Evolutionary conservation across 768 basidiomycete species (phyloP).

Genomic region (Clavaria fumosa): DNA sequence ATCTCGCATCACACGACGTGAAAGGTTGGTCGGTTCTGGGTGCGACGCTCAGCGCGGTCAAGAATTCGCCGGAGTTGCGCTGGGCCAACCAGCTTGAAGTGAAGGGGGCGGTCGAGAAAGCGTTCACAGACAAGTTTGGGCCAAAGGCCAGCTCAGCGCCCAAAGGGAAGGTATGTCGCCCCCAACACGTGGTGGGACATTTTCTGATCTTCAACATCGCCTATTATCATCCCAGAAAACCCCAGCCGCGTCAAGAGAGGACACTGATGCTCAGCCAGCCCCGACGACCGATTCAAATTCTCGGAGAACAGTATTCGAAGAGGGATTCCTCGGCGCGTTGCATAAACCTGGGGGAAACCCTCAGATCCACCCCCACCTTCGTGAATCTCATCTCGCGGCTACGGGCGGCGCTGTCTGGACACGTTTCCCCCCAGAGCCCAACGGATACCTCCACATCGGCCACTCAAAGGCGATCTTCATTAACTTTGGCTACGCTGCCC

Average conservation of each 20-base stretch:
- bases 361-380: constrained; percentile 64
- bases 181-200: not conserved
- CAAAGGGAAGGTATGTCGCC: constrained; percentile 41
- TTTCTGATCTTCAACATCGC: constrained; percentile 23
- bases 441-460: constrained; percentile 89
- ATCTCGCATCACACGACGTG: constrained; percentile 38
- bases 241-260: constrained; percentile 19
- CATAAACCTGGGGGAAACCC: constrained; percentile 92
- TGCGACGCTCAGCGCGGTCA: constrained; percentile 45
- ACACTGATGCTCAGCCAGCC: constrained; percentile 17
- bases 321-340: constrained; percentile 84
- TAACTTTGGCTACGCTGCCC: constrained; percentile 95
- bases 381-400: constrained; percentile 62
- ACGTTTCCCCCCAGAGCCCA: constrained; percentile 97
- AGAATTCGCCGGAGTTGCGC: constrained; percentile 43
- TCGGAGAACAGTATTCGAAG: constrained; percentile 68
- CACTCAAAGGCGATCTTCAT: constrained; percentile 98
- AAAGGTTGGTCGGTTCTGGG: constrained; percentile 69
- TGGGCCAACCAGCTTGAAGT: constrained; percentile 80
- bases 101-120: constrained; percentile 64
- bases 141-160: constrained; percentile 49
- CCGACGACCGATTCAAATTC: constrained; percentile 23
- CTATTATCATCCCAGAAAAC: constrained; percentile 36
- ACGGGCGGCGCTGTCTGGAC: constrained; percentile 83
- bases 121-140: constrained; percentile 56